These are phyloP conservation scores for Emericellopsis cladophorae DNA, from an alignment of 2,329 filamentous ascomycete species.

Conservation along the genomic window DNA sequence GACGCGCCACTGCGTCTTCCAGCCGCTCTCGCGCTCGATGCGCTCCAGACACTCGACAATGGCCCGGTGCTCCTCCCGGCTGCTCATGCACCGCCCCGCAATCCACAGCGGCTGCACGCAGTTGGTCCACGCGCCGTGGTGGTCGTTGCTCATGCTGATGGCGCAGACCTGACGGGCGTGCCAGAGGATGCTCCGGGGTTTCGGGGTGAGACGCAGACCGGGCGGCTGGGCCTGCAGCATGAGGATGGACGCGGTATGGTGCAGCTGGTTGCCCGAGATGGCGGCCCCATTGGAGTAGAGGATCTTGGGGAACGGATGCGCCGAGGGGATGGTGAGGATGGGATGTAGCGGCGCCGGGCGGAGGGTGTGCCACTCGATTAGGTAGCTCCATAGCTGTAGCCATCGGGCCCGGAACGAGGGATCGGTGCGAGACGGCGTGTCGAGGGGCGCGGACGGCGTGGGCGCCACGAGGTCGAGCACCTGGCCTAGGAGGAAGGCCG, in stretches of 20 bases:
- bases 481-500: constrained; percentile 33
- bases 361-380: constrained; percentile 26
- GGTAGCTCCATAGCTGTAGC: constrained; percentile 22
- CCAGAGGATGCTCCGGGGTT: constrained; percentile 28
- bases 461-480: constrained; percentile 21
- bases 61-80: constrained; percentile 24
- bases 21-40: constrained; percentile 1
- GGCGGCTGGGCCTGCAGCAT: constrained; percentile 33
- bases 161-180: constrained; percentile 38
- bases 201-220: constrained; percentile 22
- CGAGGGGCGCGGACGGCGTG: constrained; percentile 15
- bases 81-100: constrained; percentile 37
- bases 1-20: constrained; percentile 1
- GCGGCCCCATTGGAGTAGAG: constrained; percentile 36
- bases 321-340: constrained; percentile 18
- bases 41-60: constrained; percentile 24
- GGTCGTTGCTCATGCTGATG: constrained; percentile 37
- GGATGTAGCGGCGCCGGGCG: constrained; percentile 21
- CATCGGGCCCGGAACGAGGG: constrained; percentile 15
- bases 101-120: constrained; percentile 41
- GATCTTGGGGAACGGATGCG: constrained; percentile 33
- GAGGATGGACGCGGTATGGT: constrained; percentile 38
- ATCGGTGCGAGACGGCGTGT: constrained; percentile 1
- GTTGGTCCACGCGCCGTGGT: constrained; percentile 41
- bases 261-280: constrained; percentile 40